Percentiles rank a stretch among this genome's conserved stretches.
Conservation (phyloP, 2,329 filamentous ascomycete genomes). For the Claviceps fusiformis region DNA sequence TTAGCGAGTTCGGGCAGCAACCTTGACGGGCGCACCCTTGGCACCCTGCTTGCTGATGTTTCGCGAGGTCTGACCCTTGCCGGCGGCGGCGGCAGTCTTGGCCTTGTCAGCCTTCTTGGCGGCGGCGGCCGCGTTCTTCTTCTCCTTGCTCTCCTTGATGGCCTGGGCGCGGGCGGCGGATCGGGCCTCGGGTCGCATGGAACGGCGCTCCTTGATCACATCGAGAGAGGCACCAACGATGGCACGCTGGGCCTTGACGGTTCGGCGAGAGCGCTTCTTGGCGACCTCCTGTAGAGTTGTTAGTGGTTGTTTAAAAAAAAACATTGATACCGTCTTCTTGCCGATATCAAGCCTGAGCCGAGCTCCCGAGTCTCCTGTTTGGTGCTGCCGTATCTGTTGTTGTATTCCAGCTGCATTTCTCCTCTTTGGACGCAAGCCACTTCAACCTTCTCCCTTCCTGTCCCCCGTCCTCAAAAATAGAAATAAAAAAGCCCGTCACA, state of each 20-base stretch:
- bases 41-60: constrained; percentile 95
- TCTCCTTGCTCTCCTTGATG: constrained; percentile 97
- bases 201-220: constrained; percentile 98
- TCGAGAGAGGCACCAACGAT: constrained; percentile 99
- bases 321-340: background rate
- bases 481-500: too few species aligned
- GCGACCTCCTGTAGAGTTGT: constrained; percentile 72
- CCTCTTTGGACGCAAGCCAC: too few species aligned
- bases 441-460: too few species aligned
- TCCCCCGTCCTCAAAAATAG: too few species aligned
- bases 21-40: constrained; percentile 80
- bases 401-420: background rate
- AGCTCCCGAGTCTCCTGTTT: background rate
- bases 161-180: constrained; percentile 76
- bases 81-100: constrained; percentile 62
- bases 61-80: constrained; percentile 65
- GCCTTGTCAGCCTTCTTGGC: constrained; percentile 99
- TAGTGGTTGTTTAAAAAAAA: constrained; percentile 10
- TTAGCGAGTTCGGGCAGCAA: constrained; percentile 71
- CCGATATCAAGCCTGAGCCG: background rate
- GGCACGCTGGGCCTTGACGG: constrained; percentile 96
- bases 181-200: constrained; percentile 89
- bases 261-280: constrained; percentile 98
- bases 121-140: constrained; percentile 77
- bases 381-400: background rate